phyloP scores from a whole-genome alignment of 176 grass and related monocot genomes.

The Thalia dealbata region DNA sequence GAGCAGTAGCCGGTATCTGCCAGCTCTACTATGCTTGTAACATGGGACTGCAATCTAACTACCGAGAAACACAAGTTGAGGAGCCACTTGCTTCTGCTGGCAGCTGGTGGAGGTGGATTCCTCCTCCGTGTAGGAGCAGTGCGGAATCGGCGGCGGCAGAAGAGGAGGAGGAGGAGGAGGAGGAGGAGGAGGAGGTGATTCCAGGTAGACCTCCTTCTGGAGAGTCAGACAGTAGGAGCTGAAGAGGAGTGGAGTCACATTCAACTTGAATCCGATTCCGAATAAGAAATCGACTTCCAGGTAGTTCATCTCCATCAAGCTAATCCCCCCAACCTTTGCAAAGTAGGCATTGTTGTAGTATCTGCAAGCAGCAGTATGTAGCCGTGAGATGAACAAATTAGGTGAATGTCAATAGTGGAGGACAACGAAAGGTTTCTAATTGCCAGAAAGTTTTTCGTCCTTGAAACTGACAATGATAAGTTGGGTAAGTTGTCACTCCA shows the following conservation, averaged over 20 bases:
- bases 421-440: background rate
- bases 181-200: conserved; percentile 1
- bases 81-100: conserved; percentile 3
- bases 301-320: conserved; percentile 57
- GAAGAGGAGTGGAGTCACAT: conserved; percentile 47
- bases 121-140: background rate
- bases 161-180: background rate
- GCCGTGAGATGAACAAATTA: background rate
- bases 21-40: too few relatives aligned
- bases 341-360: conserved; percentile 78
- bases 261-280: conserved; percentile 53
- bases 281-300: conserved; percentile 60
- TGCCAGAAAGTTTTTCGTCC: too few relatives aligned
- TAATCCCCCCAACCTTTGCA: conserved; percentile 46
- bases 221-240: conserved; percentile 45
- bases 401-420: background rate
- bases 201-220: conserved; percentile 31
- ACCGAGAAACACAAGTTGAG: background rate
- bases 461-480: too few relatives aligned
- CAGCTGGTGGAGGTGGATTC: conserved; percentile 3
- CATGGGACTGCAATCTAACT: background rate
- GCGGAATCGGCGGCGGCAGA: background rate
- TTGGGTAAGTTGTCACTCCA: too few relatives aligned
- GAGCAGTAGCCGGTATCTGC: too few relatives aligned
- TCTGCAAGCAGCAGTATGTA: conserved; percentile 17